Base-by-base conservation (phyloP, 2,329 filamentous ascomycete genomes). In the Microthyrium microscopicum region DNA sequence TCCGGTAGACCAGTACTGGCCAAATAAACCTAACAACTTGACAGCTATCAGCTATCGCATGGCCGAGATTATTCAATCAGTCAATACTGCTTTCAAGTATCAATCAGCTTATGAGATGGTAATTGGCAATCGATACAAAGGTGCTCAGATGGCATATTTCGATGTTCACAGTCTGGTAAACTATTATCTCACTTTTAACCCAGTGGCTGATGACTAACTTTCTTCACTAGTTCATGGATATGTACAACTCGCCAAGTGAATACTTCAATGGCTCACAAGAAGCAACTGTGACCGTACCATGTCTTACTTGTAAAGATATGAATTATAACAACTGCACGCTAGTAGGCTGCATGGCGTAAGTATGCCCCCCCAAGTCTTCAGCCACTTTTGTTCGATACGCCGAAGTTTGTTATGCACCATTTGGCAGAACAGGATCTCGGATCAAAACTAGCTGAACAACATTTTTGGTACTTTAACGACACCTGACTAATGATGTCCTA, bases 191-290 rank as follows among this genome's bases (percentile, higher is more conserved):
- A 12, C 6, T 3, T 21, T 12, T 11, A 9, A 15, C n/a, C 9
- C 11, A 5, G 20, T 32, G 5, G 19, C 13, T 4, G 21, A 26
- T 3, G 1, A 28, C 30, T 33, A 20, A 37, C 11, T 5, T 20
- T 31, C 3, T 4, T 17, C 12, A 36, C 3, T 39, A 68, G 54
- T 56, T 83, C 33, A 57, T 61, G 3, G 73, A 84, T 45, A 73
- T 85, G 26, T 68, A 73, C 43, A 53, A 64, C 31, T 54, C 72
- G 32, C 78, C 79, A 0, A 46, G 51, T 0, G 42, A 55, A 8
- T 84, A 79, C 44, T 54, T 85, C 12, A 70, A 70, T 39, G 67
- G 72, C 2, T 61, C 62, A 1, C 60, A 63, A 3, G 75, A 77
- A 3, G 60, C 68, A 5, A 73, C 82, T 45, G 68, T 72, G 2